Evolutionary conservation across 192 early-diverging fungal genomes (phyloP).

Genomic region (Paraglomus occultum): DNA sequence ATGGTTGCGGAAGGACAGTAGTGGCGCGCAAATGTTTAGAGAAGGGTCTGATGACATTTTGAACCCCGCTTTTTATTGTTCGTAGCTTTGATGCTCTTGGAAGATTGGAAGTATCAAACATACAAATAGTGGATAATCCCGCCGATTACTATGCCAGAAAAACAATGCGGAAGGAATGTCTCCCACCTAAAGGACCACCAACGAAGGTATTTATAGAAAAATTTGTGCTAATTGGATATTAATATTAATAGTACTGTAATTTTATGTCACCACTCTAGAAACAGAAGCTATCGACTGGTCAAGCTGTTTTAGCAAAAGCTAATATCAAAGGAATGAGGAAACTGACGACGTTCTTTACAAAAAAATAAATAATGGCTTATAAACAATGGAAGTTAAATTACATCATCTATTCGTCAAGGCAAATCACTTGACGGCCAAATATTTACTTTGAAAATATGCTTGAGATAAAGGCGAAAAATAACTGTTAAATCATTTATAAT

Average conservation of each 20-base stretch:
- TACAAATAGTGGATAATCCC: not conserved
- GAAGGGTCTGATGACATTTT: no score
- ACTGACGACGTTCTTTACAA: conserved; percentile 45
- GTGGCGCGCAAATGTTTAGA: not conserved
- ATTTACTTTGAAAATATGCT: no score
- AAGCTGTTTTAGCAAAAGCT: conserved; percentile 45
- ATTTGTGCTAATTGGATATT: not conserved
- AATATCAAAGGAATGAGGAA: conserved; percentile 50
- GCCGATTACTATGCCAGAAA: not conserved
- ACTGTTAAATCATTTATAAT: no score
- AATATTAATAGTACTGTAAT: not conserved
- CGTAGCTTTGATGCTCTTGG: not conserved
- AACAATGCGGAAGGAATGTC: not conserved
- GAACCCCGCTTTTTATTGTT: not conserved
- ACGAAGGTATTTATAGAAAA: not conserved
- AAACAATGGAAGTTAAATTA: no score
- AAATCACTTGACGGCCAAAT: conserved; percentile 18
- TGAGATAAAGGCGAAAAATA: no score
- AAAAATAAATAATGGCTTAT: conserved; percentile 28
- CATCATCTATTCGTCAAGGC: not conserved
- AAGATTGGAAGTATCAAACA: not conserved
- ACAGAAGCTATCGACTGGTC: conserved; percentile 45
- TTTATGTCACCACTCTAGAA: conserved; percentile 30
- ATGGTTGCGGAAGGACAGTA: not conserved
- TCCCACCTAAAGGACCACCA: not conserved